A percentile compares a stretch with the other conserved stretches of the same genome.
Conservation (phyloP, 148 eudicot genomes). For the Nepenthes gracilis region DNA sequence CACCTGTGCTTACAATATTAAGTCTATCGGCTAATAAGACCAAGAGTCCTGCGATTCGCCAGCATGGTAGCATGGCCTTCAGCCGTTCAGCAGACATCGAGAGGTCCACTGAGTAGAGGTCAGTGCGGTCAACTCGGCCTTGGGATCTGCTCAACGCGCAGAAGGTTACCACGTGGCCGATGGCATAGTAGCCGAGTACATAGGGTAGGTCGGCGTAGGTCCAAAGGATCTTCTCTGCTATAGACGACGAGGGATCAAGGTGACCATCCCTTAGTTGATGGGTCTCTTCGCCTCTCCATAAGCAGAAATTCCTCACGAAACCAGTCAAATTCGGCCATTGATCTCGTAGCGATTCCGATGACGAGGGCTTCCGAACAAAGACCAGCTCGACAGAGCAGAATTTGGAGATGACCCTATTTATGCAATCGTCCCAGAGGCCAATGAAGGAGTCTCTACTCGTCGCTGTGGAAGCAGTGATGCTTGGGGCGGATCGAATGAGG, state of each 20-base stretch:
- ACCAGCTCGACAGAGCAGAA: conserved; percentile 45
- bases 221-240: conserved; percentile 60
- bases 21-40: conserved; percentile 50
- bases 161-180: conserved; percentile 59
- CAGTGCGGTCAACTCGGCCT: conserved; percentile 34
- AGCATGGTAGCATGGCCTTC: conserved; percentile 57
- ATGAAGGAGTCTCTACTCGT: conserved; percentile 51
- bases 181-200: conserved; percentile 56
- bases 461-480: conserved; percentile 23
- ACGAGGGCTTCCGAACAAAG: conserved; percentile 37
- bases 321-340: conserved; percentile 70
- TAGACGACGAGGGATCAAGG: conserved; percentile 35
- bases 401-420: conserved; percentile 56
- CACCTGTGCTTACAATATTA: neutral
- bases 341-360: conserved; percentile 20
- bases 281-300: conserved; percentile 82
- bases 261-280: conserved; percentile 39
- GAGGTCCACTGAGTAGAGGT: conserved; percentile 51
- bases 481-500: conserved; percentile 34
- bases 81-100: conserved; percentile 44
- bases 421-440: conserved; percentile 74
- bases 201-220: conserved; percentile 54
- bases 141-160: conserved; percentile 54
- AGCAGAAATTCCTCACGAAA: conserved; percentile 43
- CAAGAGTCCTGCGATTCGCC: conserved; percentile 63